phyloP scores from a whole-genome alignment of 768 basidiomycete species.

The Dioszegia aurantiaca region DNA sequence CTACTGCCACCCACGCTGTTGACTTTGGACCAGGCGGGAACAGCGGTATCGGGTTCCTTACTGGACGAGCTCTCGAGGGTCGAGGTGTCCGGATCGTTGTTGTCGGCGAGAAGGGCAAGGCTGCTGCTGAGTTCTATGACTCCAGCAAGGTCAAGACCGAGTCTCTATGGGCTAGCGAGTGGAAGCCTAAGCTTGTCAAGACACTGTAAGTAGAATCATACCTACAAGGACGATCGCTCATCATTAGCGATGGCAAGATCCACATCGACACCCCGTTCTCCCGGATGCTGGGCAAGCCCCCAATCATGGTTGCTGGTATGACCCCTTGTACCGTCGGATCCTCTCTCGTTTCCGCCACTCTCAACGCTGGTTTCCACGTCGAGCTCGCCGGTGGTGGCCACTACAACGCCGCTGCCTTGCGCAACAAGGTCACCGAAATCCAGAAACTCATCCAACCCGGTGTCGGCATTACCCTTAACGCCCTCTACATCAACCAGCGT shows the following conservation, averaged over 20 bases:
- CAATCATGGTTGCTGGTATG: slow-evolving; percentile 99
- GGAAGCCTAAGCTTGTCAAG: slow-evolving; percentile 76
- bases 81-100: slow-evolving; percentile 87
- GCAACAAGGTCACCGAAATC: slow-evolving; percentile 88
- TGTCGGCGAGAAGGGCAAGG: slow-evolving; percentile 84
- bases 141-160: slow-evolving; percentile 67
- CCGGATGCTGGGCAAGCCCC: slow-evolving; percentile 89
- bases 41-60: slow-evolving; percentile 87
- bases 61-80: slow-evolving; percentile 85
- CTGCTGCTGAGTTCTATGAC: slow-evolving; percentile 80
- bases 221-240: slow-evolving; percentile 12
- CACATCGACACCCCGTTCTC: slow-evolving; percentile 96
- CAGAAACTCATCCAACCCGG: slow-evolving; percentile 78
- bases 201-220: slow-evolving; percentile 78
- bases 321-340: slow-evolving; percentile 94
- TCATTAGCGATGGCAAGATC: slow-evolving; percentile 77
- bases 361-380: slow-evolving; percentile 90
- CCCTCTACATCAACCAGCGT: slow-evolving; percentile 96
- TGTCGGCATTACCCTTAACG: slow-evolving; percentile 87
- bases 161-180: slow-evolving; percentile 88
- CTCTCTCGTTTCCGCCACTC: slow-evolving; percentile 88
- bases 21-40: slow-evolving; percentile 96
- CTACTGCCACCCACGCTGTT: slow-evolving; percentile 85
- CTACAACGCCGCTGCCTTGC: slow-evolving; percentile 85
- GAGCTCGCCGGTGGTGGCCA: slow-evolving; percentile 98